phyloP scores from a whole-genome alignment of 768 basidiomycete species.

The Symmetrospora coprosmae region DNA sequence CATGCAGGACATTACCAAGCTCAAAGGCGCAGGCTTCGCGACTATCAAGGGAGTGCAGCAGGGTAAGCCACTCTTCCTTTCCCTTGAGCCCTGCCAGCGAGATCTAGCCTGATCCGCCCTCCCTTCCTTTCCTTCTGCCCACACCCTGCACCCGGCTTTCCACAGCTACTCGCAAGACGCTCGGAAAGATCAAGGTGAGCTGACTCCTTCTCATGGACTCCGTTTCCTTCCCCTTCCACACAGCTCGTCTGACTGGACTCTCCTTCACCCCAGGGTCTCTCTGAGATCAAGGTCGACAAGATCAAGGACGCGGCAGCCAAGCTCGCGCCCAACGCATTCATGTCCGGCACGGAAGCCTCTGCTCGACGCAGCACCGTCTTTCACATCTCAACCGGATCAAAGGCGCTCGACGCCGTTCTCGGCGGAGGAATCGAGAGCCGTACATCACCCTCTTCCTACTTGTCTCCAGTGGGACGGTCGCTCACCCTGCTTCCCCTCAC shows the following conservation, averaged over 20 bases:
- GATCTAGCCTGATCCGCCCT: slow-evolving; percentile 51
- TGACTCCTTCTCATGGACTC: too few species aligned
- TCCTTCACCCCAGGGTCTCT: slow-evolving; percentile 58
- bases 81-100: slow-evolving; percentile 43
- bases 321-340: slow-evolving; percentile 70
- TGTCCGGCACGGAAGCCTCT: slow-evolving; percentile 79
- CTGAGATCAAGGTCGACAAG: slow-evolving; percentile 97
- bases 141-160: not conserved
- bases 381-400: slow-evolving; percentile 81
- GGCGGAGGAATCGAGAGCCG: slow-evolving; percentile 48
- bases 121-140: not conserved
- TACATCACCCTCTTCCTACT: not conserved
- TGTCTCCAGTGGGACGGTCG: not conserved
- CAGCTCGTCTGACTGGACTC: not conserved
- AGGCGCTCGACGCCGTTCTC: slow-evolving; percentile 69
- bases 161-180: slow-evolving; percentile 76
- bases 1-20: slow-evolving; percentile 68
- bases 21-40: slow-evolving; percentile 49
- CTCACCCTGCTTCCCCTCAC: not conserved
- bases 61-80: not conserved
- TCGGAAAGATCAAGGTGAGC: slow-evolving; percentile 80
- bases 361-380: slow-evolving; percentile 62
- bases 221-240: too few species aligned
- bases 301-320: slow-evolving; percentile 69
- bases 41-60: slow-evolving; percentile 30